Conservation (phyloP, 305 asterid genomes). For the Fraxinus velutina region DNA sequence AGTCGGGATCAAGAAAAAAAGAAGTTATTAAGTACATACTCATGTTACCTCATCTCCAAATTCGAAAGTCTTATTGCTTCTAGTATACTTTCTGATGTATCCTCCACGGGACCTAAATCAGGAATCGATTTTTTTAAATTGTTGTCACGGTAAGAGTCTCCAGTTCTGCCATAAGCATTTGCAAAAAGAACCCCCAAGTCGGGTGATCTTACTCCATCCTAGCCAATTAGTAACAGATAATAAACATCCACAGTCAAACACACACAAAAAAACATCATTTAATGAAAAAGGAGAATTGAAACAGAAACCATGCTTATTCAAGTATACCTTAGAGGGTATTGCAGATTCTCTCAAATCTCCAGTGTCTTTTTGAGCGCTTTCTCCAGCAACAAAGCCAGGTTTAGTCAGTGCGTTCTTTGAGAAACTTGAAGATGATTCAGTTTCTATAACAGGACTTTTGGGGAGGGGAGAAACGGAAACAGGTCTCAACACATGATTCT, state of each 20-base stretch:
- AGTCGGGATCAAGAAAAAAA: background rate
- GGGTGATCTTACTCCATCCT: slow-evolving; percentile 66
- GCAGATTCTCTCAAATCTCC: slow-evolving; percentile 51
- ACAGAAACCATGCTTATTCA: background rate
- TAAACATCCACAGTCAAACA: background rate
- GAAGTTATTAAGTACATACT: slow-evolving; percentile 37
- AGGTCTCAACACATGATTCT: slow-evolving; percentile 54
- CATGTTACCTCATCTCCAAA: slow-evolving; percentile 94
- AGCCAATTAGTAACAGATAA: slow-evolving; percentile 38
- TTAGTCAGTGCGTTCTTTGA: slow-evolving; percentile 45
- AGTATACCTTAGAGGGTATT: slow-evolving; percentile 48
- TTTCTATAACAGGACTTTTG: slow-evolving; percentile 47
- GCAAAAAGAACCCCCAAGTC: slow-evolving; percentile 69
- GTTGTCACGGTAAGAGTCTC: slow-evolving; percentile 43
- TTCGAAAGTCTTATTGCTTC: slow-evolving; percentile 95
- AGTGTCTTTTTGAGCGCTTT: slow-evolving; percentile 59
- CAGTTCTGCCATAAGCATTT: slow-evolving; percentile 60
- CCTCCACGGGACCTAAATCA: slow-evolving; percentile 84
- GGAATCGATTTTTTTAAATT: slow-evolving; percentile 43
- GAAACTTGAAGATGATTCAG: slow-evolving; percentile 69
- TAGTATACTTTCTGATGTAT: slow-evolving; percentile 86
- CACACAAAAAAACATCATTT: background rate
- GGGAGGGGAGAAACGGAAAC: slow-evolving; percentile 53
- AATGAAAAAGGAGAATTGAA: background rate
- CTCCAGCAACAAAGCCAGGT: slow-evolving; percentile 40